Conservation (phyloP, 139 green algal species). For the Coelastrella sp. region DNA sequence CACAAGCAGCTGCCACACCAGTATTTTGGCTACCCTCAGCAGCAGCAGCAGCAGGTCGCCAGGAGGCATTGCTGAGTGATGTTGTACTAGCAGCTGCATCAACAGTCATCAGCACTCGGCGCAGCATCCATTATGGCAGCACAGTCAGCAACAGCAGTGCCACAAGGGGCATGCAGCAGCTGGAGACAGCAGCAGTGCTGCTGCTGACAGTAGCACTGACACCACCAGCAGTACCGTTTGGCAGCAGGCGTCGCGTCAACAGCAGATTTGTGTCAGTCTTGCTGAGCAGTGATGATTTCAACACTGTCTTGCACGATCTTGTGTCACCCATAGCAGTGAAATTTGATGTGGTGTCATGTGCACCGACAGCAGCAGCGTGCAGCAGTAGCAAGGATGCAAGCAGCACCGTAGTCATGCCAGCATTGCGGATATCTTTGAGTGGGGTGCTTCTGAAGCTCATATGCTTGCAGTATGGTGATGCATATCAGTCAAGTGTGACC, state of each 20-base stretch:
- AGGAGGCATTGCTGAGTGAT: not conserved
- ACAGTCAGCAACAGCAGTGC: not conserved
- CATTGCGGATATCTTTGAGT: too few species aligned
- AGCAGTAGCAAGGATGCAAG: too few species aligned
- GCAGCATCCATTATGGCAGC: too few species aligned
- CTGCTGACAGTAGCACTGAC: constrained; percentile 6
- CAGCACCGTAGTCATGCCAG: too few species aligned
- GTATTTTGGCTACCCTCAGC: not conserved
- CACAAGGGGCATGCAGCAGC: not conserved
- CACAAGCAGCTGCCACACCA: not conserved
- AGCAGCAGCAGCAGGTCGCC: not conserved
- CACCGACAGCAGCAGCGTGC: too few species aligned
- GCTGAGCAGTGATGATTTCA: not conserved
- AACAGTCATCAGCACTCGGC: too few species aligned
- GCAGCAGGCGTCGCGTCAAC: not conserved
- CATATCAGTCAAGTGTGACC: too few species aligned
- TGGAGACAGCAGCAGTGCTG: constrained; percentile 2
- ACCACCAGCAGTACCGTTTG: not conserved
- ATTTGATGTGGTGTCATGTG: too few species aligned
- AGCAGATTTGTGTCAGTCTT: not conserved
- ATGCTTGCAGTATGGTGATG: too few species aligned
- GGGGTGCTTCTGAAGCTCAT: too few species aligned
- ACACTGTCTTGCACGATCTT: constrained; percentile 2
- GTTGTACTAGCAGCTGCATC: not conserved
- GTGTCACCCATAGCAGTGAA: too few species aligned